Base-by-base conservation (phyloP, 2,329 filamentous ascomycete genomes). In the Niveomyces coronatus region DNA sequence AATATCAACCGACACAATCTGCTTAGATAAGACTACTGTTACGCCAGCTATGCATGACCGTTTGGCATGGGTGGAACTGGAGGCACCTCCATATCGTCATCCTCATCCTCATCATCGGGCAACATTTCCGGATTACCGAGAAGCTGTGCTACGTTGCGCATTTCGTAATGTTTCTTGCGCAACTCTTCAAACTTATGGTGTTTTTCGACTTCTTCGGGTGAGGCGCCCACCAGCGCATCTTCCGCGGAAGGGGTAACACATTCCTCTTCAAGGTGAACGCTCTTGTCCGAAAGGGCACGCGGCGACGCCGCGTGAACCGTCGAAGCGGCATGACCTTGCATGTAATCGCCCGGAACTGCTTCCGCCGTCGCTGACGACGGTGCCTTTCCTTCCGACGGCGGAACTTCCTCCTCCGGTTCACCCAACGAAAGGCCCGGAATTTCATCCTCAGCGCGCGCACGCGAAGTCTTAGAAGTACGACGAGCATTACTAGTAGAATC, bases 151-250 rank as follows among this genome's bases (percentile, higher is more conserved):
- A 95, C 87, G 54, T 91, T 83, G 64, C 77, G 86, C 91, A 98
- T 98, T 70, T 98, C 91, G 62, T 98, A 98, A 62, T 98, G 91
- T 67, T 80, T 89, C 78, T 91, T 95, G 54, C 91, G 76, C 68
- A 86, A 72, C 64, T 85, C 71, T 65, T 95, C 88, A 58, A 98
- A 98, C 56, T 83, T 78, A 55, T 74, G 76, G 62, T 98, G 91
- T 69, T 96, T 95, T 66, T 91, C 86, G 45, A 69, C 70, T 57
- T 94, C 88, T 58, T 94, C 86, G 29, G 71, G 62, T 41, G 65
- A 75, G 53, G 79, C 58, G 24, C 71, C 72, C 16, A 63, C 56
- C 52, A 66, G 47, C 18, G 70, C 66, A 36, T 71, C 71, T 31
- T 77, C 72, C 39, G 73, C 71, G 50, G 78, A 66, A 55, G 76